Evolutionary conservation across 768 basidiomycete species (phyloP).

Genomic region (Podaxis sp.): DNA sequence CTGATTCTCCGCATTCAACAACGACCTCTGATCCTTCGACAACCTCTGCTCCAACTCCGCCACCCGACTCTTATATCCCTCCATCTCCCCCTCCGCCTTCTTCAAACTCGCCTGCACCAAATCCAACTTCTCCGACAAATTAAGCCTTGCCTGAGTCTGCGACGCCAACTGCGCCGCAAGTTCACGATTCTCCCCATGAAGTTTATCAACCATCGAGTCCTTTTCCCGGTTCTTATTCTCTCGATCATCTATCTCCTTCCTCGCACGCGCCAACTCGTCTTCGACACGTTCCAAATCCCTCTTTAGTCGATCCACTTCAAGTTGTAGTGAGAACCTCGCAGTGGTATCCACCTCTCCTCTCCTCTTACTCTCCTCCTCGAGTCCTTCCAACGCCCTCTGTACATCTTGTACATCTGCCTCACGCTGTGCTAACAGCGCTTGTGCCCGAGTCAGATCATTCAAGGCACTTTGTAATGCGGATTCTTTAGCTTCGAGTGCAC

Average conservation of each 20-base stretch:
- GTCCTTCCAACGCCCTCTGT: constrained; percentile 64
- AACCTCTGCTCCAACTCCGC: constrained; percentile 78
- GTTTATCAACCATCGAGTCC: constrained; percentile 69
- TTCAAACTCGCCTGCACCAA: constrained; percentile 57
- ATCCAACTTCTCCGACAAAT: constrained; percentile 90
- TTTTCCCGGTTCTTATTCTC: constrained; percentile 68
- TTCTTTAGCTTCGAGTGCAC: constrained; percentile 70
- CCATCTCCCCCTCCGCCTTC: constrained; percentile 68
- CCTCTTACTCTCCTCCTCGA: constrained; percentile 77
- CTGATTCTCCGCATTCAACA: constrained; percentile 72
- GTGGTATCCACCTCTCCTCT: constrained; percentile 84
- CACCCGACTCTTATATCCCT: constrained; percentile 56
- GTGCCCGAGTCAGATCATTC: constrained; percentile 59
- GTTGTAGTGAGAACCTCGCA: constrained; percentile 81
- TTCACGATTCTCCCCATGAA: constrained; percentile 81
- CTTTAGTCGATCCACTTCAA: constrained; percentile 85
- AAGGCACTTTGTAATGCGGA: constrained; percentile 63
- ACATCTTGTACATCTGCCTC: constrained; percentile 76
- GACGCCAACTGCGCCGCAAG: constrained; percentile 75
- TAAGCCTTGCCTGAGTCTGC: constrained; percentile 85
- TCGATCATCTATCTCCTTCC: constrained; percentile 66
- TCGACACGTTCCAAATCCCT: constrained; percentile 82
- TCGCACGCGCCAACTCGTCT: constrained; percentile 70
- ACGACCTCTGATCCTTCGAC: constrained; percentile 76
- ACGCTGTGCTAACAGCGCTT: constrained; percentile 65